These are phyloP conservation scores for Botrytis pseudocinerea DNA, from an alignment of 2,329 filamentous ascomycete species.

Conservation along the genomic window DNA sequence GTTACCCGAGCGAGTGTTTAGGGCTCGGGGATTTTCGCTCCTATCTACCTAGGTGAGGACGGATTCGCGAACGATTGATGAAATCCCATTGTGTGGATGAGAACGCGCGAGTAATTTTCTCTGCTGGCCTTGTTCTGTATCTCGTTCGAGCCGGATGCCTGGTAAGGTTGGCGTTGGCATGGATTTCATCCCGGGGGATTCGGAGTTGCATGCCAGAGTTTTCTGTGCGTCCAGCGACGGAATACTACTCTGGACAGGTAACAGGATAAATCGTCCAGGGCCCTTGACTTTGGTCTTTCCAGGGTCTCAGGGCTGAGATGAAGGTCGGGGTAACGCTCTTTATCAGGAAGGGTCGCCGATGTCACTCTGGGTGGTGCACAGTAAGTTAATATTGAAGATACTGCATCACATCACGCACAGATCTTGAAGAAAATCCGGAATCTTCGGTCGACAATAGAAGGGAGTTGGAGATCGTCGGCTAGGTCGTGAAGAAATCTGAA, in stretches of 20 bases:
- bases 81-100: neutral
- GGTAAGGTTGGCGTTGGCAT: slow-evolving; percentile 3
- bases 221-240: neutral
- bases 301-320: neutral
- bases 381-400: neutral
- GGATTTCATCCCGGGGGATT: neutral
- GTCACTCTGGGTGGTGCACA: neutral
- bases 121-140: neutral
- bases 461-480: neutral
- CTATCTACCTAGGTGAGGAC: neutral
- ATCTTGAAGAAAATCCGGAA: neutral
- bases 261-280: neutral
- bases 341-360: slow-evolving; percentile 4
- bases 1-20: neutral
- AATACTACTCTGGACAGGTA: neutral
- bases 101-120: neutral
- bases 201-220: neutral
- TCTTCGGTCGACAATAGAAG: neutral
- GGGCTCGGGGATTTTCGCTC: slow-evolving; percentile 5
- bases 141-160: neutral
- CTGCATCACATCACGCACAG: neutral
- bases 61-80: neutral
- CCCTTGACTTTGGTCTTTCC: neutral
- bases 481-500: neutral
- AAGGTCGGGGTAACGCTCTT: neutral